These are phyloP conservation scores for Boletus subcaerulescens DNA, from an alignment of 768 basidiomycete genomes.

Conservation along the genomic window DNA sequence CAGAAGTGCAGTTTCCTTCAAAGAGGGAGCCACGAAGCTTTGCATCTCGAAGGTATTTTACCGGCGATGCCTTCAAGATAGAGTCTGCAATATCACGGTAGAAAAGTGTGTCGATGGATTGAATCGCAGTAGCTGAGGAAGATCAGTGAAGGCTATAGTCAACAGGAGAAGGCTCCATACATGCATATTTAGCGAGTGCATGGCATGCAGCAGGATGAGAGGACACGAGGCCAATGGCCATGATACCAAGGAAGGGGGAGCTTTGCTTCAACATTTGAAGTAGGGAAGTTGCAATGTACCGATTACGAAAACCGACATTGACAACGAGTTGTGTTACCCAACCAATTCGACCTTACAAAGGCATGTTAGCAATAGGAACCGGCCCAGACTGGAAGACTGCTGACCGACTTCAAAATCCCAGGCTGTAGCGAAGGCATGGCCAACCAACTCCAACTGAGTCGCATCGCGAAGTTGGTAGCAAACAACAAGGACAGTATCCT, in stretches of 20 bases:
- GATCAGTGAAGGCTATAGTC: slow-evolving; percentile 1
- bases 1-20: slow-evolving; percentile 3
- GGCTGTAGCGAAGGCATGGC: no score
- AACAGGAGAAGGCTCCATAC: not conserved
- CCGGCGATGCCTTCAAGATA: not conserved
- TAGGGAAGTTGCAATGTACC: no score
- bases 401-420: no score
- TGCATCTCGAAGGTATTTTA: not conserved
- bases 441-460: no score
- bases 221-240: not conserved
- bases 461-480: no score
- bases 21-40: slow-evolving; percentile 2
- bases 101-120: not conserved
- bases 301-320: no score
- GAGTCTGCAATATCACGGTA: not conserved
- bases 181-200: not conserved
- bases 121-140: not conserved
- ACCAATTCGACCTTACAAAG: no score
- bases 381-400: no score
- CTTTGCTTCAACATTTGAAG: no score
- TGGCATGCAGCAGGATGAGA: slow-evolving; percentile 4
- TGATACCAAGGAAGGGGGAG: not conserved
- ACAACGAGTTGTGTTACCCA: no score
- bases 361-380: no score
- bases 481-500: no score